These are phyloP conservation scores for Leccinum truebloodii DNA, from an alignment of 768 basidiomycete genomes.

Conservation along the genomic window DNA sequence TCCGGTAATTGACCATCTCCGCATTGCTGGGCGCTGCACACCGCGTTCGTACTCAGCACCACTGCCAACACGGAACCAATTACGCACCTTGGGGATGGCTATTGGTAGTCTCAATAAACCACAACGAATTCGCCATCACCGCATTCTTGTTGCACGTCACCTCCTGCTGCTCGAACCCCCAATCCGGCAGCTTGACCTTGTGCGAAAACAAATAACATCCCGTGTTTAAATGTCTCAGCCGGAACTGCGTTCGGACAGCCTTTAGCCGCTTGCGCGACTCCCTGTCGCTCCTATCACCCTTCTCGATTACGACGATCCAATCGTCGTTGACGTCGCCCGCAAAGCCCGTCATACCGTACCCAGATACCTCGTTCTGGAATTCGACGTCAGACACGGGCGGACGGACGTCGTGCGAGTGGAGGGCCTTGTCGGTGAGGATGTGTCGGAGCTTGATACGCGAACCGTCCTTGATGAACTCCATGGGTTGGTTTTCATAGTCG, in stretches of 20 bases:
- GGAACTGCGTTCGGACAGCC: slow-evolving; percentile 81
- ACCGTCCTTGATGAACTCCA: slow-evolving; percentile 64
- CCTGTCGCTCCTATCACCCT: slow-evolving; percentile 60
- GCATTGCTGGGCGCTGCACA: slow-evolving; percentile 66
- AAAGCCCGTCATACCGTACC: slow-evolving; percentile 86
- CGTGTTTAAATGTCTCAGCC: slow-evolving; percentile 78
- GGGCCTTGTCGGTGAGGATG: slow-evolving; percentile 73
- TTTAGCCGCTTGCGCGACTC: slow-evolving; percentile 70
- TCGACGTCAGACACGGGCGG: slow-evolving; percentile 97
- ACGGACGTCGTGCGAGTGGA: slow-evolving; percentile 94
- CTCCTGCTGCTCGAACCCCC: slow-evolving; percentile 98
- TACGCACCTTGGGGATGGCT: slow-evolving; percentile 69
- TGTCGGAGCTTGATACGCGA: slow-evolving; percentile 83
- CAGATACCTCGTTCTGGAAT: slow-evolving; percentile 98
- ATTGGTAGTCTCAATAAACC: slow-evolving; percentile 86
- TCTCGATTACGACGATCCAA: slow-evolving; percentile 85
- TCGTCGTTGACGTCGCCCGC: slow-evolving; percentile 92
- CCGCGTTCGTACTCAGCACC: background rate
- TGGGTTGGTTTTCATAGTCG: slow-evolving; percentile 52
- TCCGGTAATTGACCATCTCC: slow-evolving; percentile 83
- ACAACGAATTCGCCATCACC: slow-evolving; percentile 82
- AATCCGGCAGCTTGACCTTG: slow-evolving; percentile 96
- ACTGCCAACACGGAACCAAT: background rate
- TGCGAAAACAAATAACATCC: slow-evolving; percentile 98
- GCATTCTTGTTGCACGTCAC: slow-evolving; percentile 99